Conservation (phyloP, 768 basidiomycete species). For the Mycena epipterygia region DNA sequence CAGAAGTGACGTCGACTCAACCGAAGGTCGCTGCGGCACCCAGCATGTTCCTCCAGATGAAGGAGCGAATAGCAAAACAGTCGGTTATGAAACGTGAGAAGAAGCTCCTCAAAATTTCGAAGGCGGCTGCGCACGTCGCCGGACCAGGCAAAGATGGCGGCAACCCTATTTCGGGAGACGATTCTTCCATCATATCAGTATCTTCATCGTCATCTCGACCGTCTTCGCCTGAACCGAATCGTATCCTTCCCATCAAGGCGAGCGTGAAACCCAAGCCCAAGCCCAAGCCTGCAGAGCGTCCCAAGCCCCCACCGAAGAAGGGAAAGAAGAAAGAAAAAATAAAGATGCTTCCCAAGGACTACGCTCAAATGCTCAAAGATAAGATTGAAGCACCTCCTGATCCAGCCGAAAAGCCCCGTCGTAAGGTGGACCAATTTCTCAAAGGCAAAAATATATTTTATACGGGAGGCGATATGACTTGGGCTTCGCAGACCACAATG, state of each 20-base stretch:
- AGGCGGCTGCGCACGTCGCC: constrained; percentile 24
- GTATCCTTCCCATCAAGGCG: constrained; percentile 12
- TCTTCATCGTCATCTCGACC: constrained; percentile 39
- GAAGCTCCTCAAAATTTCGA: constrained; percentile 46
- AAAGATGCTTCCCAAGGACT: constrained; percentile 67
- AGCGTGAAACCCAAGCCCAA: constrained; percentile 41
- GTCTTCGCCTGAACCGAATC: constrained; percentile 41
- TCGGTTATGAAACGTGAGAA: constrained; percentile 43
- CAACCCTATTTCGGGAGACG: constrained; percentile 36
- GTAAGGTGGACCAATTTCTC: constrained; percentile 49
- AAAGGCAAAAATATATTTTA: constrained; percentile 71
- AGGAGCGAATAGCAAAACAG: constrained; percentile 52
- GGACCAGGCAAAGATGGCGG: constrained; percentile 14
- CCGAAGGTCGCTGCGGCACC: constrained; percentile 39
- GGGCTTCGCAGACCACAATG: constrained; percentile 64
- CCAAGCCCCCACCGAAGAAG: constrained; percentile 37
- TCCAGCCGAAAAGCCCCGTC: constrained; percentile 33
- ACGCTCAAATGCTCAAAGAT: constrained; percentile 62
- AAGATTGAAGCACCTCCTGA: constrained; percentile 39
- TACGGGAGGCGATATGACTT: constrained; percentile 68
- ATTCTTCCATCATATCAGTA: constrained; percentile 42
- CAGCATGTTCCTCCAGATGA: constrained; percentile 49
- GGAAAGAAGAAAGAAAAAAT: constrained; percentile 51
- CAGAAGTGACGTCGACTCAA: constrained; percentile 28
- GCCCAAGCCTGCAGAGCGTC: constrained; percentile 21